Percentiles rank a stretch among this genome's conserved stretches.
Evolutionary conservation across 257 asterid genomes (phyloP).

Genomic region (Jasminum sambac): DNA sequence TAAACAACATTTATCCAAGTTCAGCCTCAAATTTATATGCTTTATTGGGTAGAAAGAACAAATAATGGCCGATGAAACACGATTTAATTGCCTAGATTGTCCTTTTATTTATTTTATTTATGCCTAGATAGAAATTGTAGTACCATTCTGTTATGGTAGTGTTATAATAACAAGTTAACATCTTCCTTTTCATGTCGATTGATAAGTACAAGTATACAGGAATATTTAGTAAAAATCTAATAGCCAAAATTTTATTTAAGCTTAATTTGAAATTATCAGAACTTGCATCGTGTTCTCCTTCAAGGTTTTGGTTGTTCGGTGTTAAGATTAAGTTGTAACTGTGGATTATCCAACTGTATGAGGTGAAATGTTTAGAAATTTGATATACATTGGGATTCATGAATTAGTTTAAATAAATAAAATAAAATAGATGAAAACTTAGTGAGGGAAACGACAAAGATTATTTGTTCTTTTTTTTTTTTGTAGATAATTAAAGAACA

Average conservation of each 20-base stretch:
- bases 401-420: neutral
- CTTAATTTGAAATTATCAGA: neutral
- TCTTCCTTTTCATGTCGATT: neutral
- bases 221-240: neutral
- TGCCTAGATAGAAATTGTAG: neutral
- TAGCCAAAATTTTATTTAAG: neutral
- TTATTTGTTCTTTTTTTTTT: no score
- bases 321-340: neutral
- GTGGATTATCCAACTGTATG: neutral
- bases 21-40: neutral
- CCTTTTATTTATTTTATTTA: neutral
- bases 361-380: neutral
- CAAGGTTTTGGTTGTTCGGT: neutral
- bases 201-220: neutral
- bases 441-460: no score
- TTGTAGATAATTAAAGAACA: no score
- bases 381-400: neutral
- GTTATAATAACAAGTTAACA: neutral
- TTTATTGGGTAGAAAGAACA: neutral
- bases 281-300: neutral
- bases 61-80: neutral
- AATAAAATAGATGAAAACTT: no score
- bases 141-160: neutral
- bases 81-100: neutral
- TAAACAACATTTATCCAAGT: neutral